Base-by-base conservation (phyloP, 495 filamentous ascomycete genomes). In the Xylaria bambusicola region DNA sequence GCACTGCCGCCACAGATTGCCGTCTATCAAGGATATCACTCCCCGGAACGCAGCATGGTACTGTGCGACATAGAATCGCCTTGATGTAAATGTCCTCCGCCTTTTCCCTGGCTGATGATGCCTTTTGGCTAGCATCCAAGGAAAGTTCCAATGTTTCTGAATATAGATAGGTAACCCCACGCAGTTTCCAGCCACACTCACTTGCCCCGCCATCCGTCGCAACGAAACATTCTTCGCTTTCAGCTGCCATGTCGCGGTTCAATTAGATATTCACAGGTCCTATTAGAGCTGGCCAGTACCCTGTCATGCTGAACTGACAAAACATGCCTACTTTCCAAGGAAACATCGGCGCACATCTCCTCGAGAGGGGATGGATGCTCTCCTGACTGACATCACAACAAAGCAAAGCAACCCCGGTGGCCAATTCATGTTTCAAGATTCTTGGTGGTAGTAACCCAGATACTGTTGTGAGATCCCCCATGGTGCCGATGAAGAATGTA, bases 381-480 rank as follows among this genome's bases (percentile, higher is more conserved):
- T 54, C 21, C 38, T 20, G 9, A 44, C 52, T 44, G 52, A 42
- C 23, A 54, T 54, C 24, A 33, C 52, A 42, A 12, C 23, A 52
- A 53, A n/a, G n/a, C 21, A 54, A 6, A 42, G 31, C 38, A 24
- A n/a, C n/a, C n/a, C 21, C 50, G 23, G 18, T 23, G 4, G 10
- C 52, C 52, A 54, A 7, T 54, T 38, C 41, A 38, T 48, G 53
- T 56, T 56, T 56, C 53, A 56, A 47, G 52, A 56, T 47, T 33
- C 10, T 33, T n/a, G 33, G 7, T 48, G 13, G 27, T 26, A 29
- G 53, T 18, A 56, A 26, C 33, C 27, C 29, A 36, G 18, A 27
- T 20, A 26, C 23, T 26, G n/a, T n/a, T n/a, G n/a, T n/a, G 13
- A 48, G 20, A 48, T 56, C 42, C 53, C 47, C 42, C 42, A 48